phyloP scores from a whole-genome alignment of 148 eudicot genomes.

The Nepenthes gracilis region DNA sequence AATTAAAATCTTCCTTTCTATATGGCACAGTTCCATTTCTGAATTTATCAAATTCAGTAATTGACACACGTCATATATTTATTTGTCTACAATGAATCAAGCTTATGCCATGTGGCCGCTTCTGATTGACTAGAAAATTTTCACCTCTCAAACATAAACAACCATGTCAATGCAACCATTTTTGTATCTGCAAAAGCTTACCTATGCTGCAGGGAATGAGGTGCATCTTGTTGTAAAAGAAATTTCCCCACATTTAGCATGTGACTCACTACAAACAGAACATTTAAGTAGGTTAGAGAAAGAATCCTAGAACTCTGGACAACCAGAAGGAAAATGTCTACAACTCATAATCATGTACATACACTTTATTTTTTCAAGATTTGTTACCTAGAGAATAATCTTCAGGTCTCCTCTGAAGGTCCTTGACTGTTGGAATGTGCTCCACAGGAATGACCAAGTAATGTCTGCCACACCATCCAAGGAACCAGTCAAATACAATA shows the following conservation, averaged over 20 bases:
- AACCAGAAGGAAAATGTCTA: not conserved
- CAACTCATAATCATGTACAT: not conserved
- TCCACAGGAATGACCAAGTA: slow-evolving; percentile 80
- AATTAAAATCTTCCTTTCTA: too few relatives aligned
- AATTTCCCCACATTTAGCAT: slow-evolving; percentile 74
- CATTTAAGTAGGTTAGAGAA: not conserved
- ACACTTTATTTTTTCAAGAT: not conserved
- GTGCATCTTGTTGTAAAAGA: slow-evolving; percentile 56
- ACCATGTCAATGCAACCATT: too few relatives aligned
- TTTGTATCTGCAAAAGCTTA: slow-evolving; percentile 10
- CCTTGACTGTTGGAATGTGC: slow-evolving; percentile 75
- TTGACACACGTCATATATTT: too few relatives aligned
- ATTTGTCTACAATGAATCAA: too few relatives aligned
- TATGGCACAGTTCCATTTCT: too few relatives aligned
- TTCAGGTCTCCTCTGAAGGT: slow-evolving; percentile 49
- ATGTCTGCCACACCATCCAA: slow-evolving; percentile 40
- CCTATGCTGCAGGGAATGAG: slow-evolving; percentile 51
- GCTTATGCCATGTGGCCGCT: too few relatives aligned
- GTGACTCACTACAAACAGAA: slow-evolving; percentile 51
- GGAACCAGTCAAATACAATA: not conserved
- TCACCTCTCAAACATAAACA: too few relatives aligned
- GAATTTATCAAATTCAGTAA: too few relatives aligned
- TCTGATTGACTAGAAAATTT: too few relatives aligned
- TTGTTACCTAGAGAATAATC: slow-evolving; percentile 61
- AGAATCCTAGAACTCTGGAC: slow-evolving; percentile 2